These are phyloP conservation scores for Astrothelium macrocarpum DNA, from an alignment of 495 filamentous ascomycete genomes.

Conservation along the genomic window DNA sequence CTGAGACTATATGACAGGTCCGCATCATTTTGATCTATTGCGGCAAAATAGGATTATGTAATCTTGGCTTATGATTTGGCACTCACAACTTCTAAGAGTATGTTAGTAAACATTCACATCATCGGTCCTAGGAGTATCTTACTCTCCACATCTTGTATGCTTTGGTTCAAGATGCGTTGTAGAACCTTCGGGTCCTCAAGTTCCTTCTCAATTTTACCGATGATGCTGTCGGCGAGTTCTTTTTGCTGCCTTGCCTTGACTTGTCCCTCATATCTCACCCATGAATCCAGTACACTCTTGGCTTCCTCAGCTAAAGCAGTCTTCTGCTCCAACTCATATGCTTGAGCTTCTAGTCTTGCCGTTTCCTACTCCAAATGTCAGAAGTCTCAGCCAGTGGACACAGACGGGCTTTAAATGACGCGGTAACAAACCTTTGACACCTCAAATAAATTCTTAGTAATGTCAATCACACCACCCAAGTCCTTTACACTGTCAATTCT, in stretches of 20 bases:
- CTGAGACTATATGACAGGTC: background rate
- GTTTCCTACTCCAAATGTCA: constrained; percentile 63
- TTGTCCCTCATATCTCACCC: constrained; percentile 96
- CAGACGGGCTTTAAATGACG: background rate
- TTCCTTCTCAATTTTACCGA: constrained; percentile 95
- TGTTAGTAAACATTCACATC: background rate
- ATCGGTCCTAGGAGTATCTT: constrained; percentile 33
- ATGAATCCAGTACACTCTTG: constrained; percentile 90
- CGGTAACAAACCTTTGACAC: constrained; percentile 77
- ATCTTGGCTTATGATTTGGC: background rate
- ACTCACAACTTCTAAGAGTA: background rate
- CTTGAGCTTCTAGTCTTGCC: constrained; percentile 86
- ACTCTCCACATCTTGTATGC: constrained; percentile 93
- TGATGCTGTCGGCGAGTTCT: constrained; percentile 85
- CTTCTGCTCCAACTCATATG: constrained; percentile 92
- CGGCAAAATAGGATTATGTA: background rate
- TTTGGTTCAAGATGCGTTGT: constrained; percentile 92
- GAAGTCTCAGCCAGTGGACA: background rate
- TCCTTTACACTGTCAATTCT: constrained; percentile 89
- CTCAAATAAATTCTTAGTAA: constrained; percentile 93
- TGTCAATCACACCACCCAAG: constrained; percentile 83
- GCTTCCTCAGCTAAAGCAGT: constrained; percentile 84
- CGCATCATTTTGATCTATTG: background rate
- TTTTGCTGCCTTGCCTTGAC: constrained; percentile 97
- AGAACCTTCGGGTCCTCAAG: constrained; percentile 92